phyloP scores from a whole-genome alignment of 2,329 filamentous ascomycete genomes.

The Lecanicillium sp. region DNA sequence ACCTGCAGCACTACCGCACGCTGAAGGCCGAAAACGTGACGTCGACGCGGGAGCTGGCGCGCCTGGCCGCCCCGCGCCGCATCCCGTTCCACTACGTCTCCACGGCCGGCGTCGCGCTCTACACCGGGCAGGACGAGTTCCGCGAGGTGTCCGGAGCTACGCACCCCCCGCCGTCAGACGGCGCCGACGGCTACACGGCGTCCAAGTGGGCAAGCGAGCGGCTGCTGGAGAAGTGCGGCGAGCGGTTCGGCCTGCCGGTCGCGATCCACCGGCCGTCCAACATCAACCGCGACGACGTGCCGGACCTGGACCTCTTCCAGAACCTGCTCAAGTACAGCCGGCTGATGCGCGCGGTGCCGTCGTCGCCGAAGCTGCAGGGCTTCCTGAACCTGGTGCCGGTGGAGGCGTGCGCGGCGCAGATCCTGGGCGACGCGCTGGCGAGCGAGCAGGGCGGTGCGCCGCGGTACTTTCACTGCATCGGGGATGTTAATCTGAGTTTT shows the following conservation, averaged over 20 bases:
- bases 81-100: conserved; percentile 35
- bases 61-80: conserved; percentile 20
- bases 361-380: neutral
- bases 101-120: conserved; percentile 8
- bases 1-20: conserved; percentile 29
- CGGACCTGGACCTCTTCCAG: conserved; percentile 16
- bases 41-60: conserved; percentile 27
- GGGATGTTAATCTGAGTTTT: neutral
- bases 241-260: neutral
- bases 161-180: conserved; percentile 17
- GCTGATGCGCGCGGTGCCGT: too few species aligned
- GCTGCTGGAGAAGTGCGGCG: conserved; percentile 22
- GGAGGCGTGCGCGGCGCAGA: neutral
- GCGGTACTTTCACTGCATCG: neutral
- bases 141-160: conserved; percentile 3
- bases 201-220: conserved; percentile 31
- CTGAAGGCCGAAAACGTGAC: conserved; percentile 29
- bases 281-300: conserved; percentile 15
- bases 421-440: neutral
- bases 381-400: neutral
- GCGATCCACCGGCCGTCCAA: conserved; percentile 16
- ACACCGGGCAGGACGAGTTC: neutral
- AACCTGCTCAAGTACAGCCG: conserved; percentile 12
- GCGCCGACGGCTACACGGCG: conserved; percentile 27
- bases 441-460: neutral